These are phyloP conservation scores for Saccharata proteae DNA, from an alignment of 2,329 filamentous ascomycete species.

Conservation along the genomic window DNA sequence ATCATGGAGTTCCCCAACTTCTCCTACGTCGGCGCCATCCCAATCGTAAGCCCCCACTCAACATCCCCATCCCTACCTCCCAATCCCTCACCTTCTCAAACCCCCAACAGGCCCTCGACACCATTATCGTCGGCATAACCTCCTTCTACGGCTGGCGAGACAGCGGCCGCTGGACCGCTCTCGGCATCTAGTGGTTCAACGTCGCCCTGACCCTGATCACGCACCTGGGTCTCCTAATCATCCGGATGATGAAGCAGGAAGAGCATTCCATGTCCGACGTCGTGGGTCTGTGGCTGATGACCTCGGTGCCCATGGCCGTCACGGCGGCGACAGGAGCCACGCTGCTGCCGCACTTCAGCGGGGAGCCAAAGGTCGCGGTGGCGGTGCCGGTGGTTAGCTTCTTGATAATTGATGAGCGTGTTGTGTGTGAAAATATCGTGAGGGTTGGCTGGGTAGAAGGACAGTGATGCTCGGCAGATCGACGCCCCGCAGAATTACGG, in stretches of 20 bases:
- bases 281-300: slow-evolving; percentile 12
- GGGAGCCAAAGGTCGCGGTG: not conserved
- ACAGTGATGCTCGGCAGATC: too few relatives aligned
- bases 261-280: slow-evolving; percentile 11
- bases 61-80: not conserved
- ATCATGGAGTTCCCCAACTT: slow-evolving; percentile 13
- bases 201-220: slow-evolving; percentile 11
- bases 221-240: slow-evolving; percentile 11
- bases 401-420: too few relatives aligned
- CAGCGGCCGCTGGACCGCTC: slow-evolving; percentile 12
- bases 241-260: slow-evolving; percentile 11
- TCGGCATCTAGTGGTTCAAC: slow-evolving; percentile 14
- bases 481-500: too few relatives aligned
- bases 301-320: slow-evolving; percentile 10
- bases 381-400: not conserved
- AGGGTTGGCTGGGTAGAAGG: too few relatives aligned
- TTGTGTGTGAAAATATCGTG: too few relatives aligned
- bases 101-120: slow-evolving; percentile 10
- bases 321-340: slow-evolving; percentile 10
- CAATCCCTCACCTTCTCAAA: not conserved
- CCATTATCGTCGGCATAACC: slow-evolving; percentile 14
- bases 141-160: slow-evolving; percentile 13
- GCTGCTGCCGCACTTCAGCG: slow-evolving; percentile 1
- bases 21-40: slow-evolving; percentile 14
- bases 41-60: slow-evolving; percentile 8